Base-by-base conservation (phyloP, 2,329 filamentous ascomycete species). In the Penicillium sp. region DNA sequence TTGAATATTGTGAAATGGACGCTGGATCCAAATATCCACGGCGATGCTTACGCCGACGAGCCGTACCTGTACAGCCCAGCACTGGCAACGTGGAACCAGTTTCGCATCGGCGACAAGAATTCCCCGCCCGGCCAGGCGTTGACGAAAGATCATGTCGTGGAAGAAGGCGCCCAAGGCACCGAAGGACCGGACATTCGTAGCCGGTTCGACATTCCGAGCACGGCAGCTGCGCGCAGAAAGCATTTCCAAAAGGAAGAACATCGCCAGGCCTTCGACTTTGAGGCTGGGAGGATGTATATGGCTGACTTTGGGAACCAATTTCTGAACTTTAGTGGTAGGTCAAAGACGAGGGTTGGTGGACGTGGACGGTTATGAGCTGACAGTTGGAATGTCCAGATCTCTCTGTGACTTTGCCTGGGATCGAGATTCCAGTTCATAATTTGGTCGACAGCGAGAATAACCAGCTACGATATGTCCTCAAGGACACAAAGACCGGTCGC, bases 231-330 rank as follows among this genome's bases (percentile, higher is more conserved):
- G 13, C 68, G 83, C 47, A 79, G 78, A 63, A 83, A 81, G 55
- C 69, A 72, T 54, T 86, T 84, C 54, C 67, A 85, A 39, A 70
- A 71, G 4, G 72, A 80, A 54, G 62, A 64, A 15, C 73, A 76
- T 41, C 67, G 80, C 49, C 73, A 74, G 48, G 62, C 64, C 2
- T 86, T 83, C 58, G 69, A 67, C 8, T 86, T 84, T 59, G 79
- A 84, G 56, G 70, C 71, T 34, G 81, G 79, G 0, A 70, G 80
- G 48, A 67, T 73, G 41, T 86, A 86, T 65, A 67, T 73, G 44
- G 77, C 74, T 48, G 83, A 86, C 62, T 97, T 98, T 65, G 94
- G 84, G 66, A 97, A 97, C 63, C 85, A 86, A 2, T 96, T 94
- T 66, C 67, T 98, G 31, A 88, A 94, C 65, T 96, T 97, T 63